Evolutionary conservation across 257 asterid species (phyloP).

Genomic region (Vinca minor): DNA sequence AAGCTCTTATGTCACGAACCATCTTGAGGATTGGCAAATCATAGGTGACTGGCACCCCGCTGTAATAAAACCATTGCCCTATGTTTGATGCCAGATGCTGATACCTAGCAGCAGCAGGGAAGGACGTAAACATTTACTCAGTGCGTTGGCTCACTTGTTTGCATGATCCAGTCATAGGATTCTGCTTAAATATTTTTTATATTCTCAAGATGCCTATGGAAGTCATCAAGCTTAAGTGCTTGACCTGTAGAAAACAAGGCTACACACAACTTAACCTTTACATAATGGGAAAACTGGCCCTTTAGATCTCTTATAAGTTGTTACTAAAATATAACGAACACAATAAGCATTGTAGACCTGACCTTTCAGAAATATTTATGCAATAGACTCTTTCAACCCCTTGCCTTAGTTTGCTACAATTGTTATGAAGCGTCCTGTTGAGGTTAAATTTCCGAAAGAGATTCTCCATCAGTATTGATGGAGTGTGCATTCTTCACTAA

Average conservation of each 20-base stretch:
- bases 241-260: conserved; percentile 69
- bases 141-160: conserved; percentile 78
- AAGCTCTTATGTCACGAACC: conserved; percentile 68
- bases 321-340: conserved; percentile 65
- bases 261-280: conserved; percentile 68
- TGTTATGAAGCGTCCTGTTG: conserved; percentile 54
- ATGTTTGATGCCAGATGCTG: conserved; percentile 66
- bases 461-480: conserved; percentile 52
- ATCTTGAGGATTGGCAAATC: conserved; percentile 91
- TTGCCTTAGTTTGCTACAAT: conserved; percentile 81
- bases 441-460: conserved; percentile 31
- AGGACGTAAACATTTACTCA: conserved; percentile 85
- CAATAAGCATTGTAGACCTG: conserved; percentile 80
- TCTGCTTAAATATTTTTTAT: conserved; percentile 64
- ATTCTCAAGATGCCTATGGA: conserved; percentile 61
- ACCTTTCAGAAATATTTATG: conserved; percentile 52
- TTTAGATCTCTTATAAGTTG: conserved; percentile 69
- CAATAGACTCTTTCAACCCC: conserved; percentile 70
- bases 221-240: conserved; percentile 57
- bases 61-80: conserved; percentile 75
- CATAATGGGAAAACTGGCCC: conserved; percentile 78
- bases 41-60: conserved; percentile 80
- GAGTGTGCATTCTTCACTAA: conserved; percentile 62
- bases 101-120: conserved; percentile 77
- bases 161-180: conserved; percentile 84